Evolutionary conservation across 2,329 filamentous ascomycete genomes (phyloP).

Genomic region (Fusarium avenaceum): DNA sequence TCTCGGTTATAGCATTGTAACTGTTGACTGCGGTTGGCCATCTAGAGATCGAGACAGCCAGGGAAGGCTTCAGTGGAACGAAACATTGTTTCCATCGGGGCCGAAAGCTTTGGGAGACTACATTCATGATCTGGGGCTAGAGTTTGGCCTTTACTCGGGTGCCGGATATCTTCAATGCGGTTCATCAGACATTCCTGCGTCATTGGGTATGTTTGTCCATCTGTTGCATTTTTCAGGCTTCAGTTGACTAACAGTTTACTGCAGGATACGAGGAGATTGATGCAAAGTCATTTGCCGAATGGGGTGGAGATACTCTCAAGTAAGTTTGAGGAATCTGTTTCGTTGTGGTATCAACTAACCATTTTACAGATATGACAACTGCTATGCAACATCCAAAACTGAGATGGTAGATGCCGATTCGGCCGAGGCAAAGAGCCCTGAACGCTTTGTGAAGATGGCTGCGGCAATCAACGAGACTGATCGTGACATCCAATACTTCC

Average conservation of each 20-base stretch:
- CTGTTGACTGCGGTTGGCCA: slow-evolving; percentile 71
- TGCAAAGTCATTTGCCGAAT: slow-evolving; percentile 57
- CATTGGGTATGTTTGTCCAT: slow-evolving; percentile 53
- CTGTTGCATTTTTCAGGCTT: rapidly evolving
- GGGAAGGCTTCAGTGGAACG: slow-evolving; percentile 64
- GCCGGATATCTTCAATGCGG: slow-evolving; percentile 62
- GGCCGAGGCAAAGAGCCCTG: slow-evolving; percentile 55
- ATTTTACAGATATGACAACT: slow-evolving; percentile 61
- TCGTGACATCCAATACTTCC: slow-evolving; percentile 62
- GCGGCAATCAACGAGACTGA: slow-evolving; percentile 55
- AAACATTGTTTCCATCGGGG: slow-evolving; percentile 63
- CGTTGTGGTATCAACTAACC: background rate
- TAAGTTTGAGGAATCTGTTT: slow-evolving; percentile 59
- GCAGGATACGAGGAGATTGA: slow-evolving; percentile 59
- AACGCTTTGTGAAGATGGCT: slow-evolving; percentile 63
- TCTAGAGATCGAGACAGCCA: slow-evolving; percentile 56
- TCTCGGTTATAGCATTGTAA: slow-evolving; percentile 69
- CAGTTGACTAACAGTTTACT: rapidly evolving
- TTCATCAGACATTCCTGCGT: slow-evolving; percentile 58
- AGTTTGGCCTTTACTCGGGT: slow-evolving; percentile 69
- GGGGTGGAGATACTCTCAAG: slow-evolving; percentile 66
- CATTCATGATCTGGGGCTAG: slow-evolving; percentile 62
- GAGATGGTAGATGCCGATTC: slow-evolving; percentile 59
- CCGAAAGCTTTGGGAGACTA: slow-evolving; percentile 63
- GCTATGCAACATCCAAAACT: slow-evolving; percentile 59